These are phyloP conservation scores for Zalaria sp. DNA, from an alignment of 2,329 filamentous ascomycete species.

Conservation along the genomic window DNA sequence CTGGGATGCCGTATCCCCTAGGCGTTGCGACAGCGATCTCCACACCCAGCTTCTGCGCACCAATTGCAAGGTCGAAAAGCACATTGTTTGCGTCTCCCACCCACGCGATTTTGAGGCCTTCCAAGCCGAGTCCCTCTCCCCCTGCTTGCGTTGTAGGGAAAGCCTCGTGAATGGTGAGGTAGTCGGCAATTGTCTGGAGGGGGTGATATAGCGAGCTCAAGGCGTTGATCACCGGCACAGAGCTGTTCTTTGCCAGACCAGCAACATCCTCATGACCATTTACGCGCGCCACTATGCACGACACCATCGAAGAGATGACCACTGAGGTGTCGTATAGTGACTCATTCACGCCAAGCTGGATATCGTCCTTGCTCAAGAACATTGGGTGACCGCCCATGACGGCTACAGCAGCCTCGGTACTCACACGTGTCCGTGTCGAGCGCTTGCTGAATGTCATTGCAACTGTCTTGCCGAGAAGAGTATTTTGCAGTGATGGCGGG, in stretches of 20 bases:
- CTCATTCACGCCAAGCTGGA: conserved; percentile 93
- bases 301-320: conserved; percentile 68
- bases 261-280: conserved; percentile 37
- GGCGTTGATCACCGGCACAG: conserved; percentile 37
- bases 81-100: conserved; percentile 96
- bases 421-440: conserved; percentile 83
- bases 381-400: conserved; percentile 84
- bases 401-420: conserved; percentile 82
- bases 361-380: conserved; percentile 93
- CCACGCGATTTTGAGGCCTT: conserved; percentile 87
- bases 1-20: conserved; percentile 67
- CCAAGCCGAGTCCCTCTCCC: conserved; percentile 46
- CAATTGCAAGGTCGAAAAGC: conserved; percentile 83
- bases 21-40: conserved; percentile 81
- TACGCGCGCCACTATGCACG: conserved; percentile 35
- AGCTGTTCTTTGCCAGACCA: conserved; percentile 31
- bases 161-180: conserved; percentile 73
- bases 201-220: conserved; percentile 88
- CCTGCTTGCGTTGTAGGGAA: conserved; percentile 33
- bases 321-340: conserved; percentile 82
- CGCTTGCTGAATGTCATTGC: conserved; percentile 97
- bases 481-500: conserved; percentile 43
- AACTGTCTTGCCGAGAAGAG: conserved; percentile 63
- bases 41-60: conserved; percentile 73
- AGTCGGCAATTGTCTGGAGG: conserved; percentile 87